Base-by-base conservation (phyloP, 768 basidiomycete genomes). In the Psilocybe azurescens region DNA sequence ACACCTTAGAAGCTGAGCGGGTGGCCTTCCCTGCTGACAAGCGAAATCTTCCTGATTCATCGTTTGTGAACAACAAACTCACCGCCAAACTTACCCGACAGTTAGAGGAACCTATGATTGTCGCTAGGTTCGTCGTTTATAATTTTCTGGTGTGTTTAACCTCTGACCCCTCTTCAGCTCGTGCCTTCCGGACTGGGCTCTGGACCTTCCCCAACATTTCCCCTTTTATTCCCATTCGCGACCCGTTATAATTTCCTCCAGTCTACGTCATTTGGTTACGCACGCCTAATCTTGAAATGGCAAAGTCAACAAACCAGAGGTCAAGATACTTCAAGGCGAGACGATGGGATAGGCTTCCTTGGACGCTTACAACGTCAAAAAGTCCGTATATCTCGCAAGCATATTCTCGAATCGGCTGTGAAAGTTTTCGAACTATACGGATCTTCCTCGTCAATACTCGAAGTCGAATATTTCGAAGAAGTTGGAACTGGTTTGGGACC, bases 381-480 rank as follows among this genome's bases (percentile, higher is more conserved):
- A 76, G 95, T 99, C 59, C 88, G 97, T 33, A 97, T 99, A 65
- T 96, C 95, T 14, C 86, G 97, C 60, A 93, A 93, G 66, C 93
- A 97, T 70, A 89, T 99, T 30, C 83, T 99, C 20, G 97, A 99
- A 74, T 97, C 95, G 18, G 95, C 95, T 1, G 89, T 96, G 70
- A 98, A 98, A 75, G 94, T 96, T 8, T 94, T 99, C 65, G 95
- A 97, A 72, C 86, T 99, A 53, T 99, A 98, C 68, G 97, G 97
- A 1, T 93, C 94, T 0, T 95, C 94, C 2, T 93, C 91, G 3
- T 95, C 95, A 0, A 88, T 98, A 20, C 84, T 99, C 46, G 97
- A 99, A 73, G 95, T 99, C 54, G 96, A 99, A 78, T 99, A 98
- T 78, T 98, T 98, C 70, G 95, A 97, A 71, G 97, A 99, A 80